A percentile compares a stretch with the other conserved stretches of the same genome.
Evolutionary conservation across 2,329 filamentous ascomycete species (phyloP).

Genomic region (Moelleriella libera): DNA sequence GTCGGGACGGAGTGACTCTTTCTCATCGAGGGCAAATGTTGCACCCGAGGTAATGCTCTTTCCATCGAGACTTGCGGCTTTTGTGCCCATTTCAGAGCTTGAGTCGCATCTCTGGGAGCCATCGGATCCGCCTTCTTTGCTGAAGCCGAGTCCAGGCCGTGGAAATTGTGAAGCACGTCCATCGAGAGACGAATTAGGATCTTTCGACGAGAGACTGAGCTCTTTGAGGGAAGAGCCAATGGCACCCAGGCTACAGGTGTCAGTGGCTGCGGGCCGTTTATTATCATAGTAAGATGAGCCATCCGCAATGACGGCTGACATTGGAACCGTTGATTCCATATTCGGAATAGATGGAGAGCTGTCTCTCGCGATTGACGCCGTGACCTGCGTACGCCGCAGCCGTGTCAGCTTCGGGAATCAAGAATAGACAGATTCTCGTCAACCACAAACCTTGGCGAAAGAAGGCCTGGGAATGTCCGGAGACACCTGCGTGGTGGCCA

Average conservation of each 20-base stretch:
- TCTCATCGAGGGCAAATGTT: slow-evolving; percentile 93
- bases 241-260: slow-evolving; percentile 11
- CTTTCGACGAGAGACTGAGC: slow-evolving; percentile 15
- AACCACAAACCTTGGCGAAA: slow-evolving; percentile 53
- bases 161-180: slow-evolving; percentile 26
- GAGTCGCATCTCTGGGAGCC: slow-evolving; percentile 48
- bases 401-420: not conserved
- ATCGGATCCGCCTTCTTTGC: slow-evolving; percentile 34
- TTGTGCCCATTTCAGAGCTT: slow-evolving; percentile 53
- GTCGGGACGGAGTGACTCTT: slow-evolving; percentile 85
- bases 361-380: slow-evolving; percentile 25
- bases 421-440: slow-evolving; percentile 11
- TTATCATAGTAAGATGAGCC: slow-evolving; percentile 8
- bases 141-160: slow-evolving; percentile 12
- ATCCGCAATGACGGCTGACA: slow-evolving; percentile 5
- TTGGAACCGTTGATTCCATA: slow-evolving; percentile 6
- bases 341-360: slow-evolving; percentile 4
- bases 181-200: slow-evolving; percentile 31
- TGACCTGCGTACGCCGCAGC: slow-evolving; percentile 22
- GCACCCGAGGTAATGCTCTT: slow-evolving; percentile 91
- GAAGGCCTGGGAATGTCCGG: slow-evolving; percentile 44
- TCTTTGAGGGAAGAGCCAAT: slow-evolving; percentile 15
- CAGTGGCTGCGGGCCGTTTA: slow-evolving; percentile 5
- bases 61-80: slow-evolving; percentile 79
- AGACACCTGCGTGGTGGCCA: slow-evolving; percentile 33